phyloP scores from a whole-genome alignment of 805 yeast species.

The Candida maesae region DNA sequence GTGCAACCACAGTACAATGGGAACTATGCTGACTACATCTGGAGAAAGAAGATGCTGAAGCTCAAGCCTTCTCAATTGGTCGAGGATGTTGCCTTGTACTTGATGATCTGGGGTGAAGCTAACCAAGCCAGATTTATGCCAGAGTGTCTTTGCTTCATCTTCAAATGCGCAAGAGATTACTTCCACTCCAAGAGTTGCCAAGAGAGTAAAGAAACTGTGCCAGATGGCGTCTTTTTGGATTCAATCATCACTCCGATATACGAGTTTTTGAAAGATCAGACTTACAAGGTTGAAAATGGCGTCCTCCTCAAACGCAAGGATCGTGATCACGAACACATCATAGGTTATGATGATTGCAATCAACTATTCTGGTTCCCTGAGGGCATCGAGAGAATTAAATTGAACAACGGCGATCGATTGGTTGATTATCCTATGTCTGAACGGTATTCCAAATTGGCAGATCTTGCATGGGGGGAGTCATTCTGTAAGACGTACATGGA shows the following conservation, averaged over 20 bases:
- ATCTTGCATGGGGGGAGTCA: constrained; percentile 61
- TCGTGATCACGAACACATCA: constrained; percentile 61
- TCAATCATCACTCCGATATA: constrained; percentile 73
- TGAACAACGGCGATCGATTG: constrained; percentile 40
- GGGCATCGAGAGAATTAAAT: constrained; percentile 58
- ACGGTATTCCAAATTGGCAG: constrained; percentile 49
- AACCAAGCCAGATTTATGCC: constrained; percentile 84
- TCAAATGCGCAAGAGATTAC: constrained; percentile 72
- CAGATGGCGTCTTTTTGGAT: constrained; percentile 47
- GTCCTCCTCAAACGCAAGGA: constrained; percentile 39
- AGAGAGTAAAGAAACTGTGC: constrained; percentile 21
- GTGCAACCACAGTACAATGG: constrained; percentile 25
- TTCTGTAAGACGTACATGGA: constrained; percentile 76
- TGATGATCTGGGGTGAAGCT: constrained; percentile 89
- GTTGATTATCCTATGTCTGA: constrained; percentile 50
- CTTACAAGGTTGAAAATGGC: constrained; percentile 45
- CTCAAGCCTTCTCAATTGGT: constrained; percentile 48
- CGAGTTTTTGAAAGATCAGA: constrained; percentile 50
- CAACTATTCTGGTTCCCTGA: constrained; percentile 83
- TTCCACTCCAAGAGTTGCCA: constrained; percentile 25
- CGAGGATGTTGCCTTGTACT: constrained; percentile 63
- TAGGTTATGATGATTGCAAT: constrained; percentile 89
- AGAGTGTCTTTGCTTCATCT: constrained; percentile 80
- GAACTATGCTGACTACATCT: constrained; percentile 56
- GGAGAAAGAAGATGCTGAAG: constrained; percentile 48